Percentiles rank a stretch among this genome's conserved stretches.
phyloP scores from a whole-genome alignment of 1,284 basidiomycete genomes.

The Veloboletus limbatus region DNA sequence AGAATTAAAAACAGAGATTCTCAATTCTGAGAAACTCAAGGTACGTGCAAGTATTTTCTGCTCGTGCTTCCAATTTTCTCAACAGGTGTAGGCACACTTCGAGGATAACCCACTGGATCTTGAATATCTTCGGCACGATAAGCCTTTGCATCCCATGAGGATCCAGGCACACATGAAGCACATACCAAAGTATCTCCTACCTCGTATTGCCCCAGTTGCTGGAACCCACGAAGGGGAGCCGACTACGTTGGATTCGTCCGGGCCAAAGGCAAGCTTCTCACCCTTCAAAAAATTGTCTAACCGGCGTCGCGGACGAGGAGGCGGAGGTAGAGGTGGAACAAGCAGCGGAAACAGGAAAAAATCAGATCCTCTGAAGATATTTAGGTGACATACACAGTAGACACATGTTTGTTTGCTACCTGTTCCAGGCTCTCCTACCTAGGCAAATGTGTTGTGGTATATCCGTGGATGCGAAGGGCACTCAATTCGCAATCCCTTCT shows the following conservation, averaged over 20 bases:
- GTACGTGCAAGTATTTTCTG: slow-evolving; percentile 41
- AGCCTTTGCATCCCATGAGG: slow-evolving; percentile 84
- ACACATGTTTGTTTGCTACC: background rate
- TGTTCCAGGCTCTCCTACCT: background rate
- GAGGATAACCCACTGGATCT: slow-evolving; percentile 96
- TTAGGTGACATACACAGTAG: slow-evolving; percentile 41
- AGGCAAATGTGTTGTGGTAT: background rate
- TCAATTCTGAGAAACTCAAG: slow-evolving; percentile 96
- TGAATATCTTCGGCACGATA: slow-evolving; percentile 93
- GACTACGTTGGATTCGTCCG: slow-evolving; percentile 20
- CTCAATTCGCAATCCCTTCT: slow-evolving; percentile 47
- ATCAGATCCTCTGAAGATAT: slow-evolving; percentile 75
- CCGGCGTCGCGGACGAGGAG: slow-evolving; percentile 51
- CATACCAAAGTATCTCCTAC: slow-evolving; percentile 91
- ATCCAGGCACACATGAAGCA: slow-evolving; percentile 95
- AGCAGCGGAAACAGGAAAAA: slow-evolving; percentile 54
- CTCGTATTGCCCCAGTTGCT: slow-evolving; percentile 65
- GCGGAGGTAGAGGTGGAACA: slow-evolving; percentile 40
- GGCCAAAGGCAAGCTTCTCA: slow-evolving; percentile 50
- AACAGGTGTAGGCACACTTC: slow-evolving; percentile 78
- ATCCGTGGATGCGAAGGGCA: background rate
- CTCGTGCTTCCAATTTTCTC: background rate
- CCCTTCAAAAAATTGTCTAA: slow-evolving; percentile 63
- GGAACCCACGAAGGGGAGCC: slow-evolving; percentile 28
- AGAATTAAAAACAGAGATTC: slow-evolving; percentile 90